Evolutionary conservation across 2,329 filamentous ascomycete species (phyloP).

Genomic region (Raffaelea ambrosiae): DNA sequence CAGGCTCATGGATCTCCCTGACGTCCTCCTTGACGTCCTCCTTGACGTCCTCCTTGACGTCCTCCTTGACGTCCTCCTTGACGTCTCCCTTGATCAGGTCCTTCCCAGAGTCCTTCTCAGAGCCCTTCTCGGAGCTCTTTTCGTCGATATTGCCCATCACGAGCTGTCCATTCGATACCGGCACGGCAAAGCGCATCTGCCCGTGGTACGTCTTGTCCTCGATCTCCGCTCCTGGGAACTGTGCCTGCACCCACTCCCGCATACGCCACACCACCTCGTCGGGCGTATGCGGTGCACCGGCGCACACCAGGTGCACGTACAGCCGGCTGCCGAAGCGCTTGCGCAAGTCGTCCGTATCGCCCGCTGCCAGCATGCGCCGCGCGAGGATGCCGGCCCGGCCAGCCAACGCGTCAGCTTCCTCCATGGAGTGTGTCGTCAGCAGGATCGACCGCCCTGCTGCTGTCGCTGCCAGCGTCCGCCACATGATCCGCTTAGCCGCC

Average conservation of each 20-base stretch:
- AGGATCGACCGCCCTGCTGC: conserved; percentile 72
- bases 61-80: no score
- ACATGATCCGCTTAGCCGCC: conserved; percentile 86
- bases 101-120: no score
- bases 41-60: no score
- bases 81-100: no score
- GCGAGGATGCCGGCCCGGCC: conserved; percentile 80
- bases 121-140: no score
- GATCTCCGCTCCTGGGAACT: conserved; percentile 57
- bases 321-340: conserved; percentile 68
- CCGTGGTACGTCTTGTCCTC: conserved; percentile 75
- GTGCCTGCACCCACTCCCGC: conserved; percentile 53
- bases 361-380: conserved; percentile 74
- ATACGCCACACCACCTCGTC: conserved; percentile 60
- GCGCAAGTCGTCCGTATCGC: conserved; percentile 64
- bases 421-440: conserved; percentile 90
- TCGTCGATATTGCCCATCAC: conserved; percentile 18
- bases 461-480: conserved; percentile 70
- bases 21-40: no score
- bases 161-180: conserved; percentile 29
- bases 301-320: conserved; percentile 73
- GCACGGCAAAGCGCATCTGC: conserved; percentile 76
- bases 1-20: no score
- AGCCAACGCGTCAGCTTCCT: conserved; percentile 85
- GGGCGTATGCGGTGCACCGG: conserved; percentile 63